Evolutionary conservation across 129 eudicot species (phyloP).

Genomic region (Gnaphalium uliginosum): DNA sequence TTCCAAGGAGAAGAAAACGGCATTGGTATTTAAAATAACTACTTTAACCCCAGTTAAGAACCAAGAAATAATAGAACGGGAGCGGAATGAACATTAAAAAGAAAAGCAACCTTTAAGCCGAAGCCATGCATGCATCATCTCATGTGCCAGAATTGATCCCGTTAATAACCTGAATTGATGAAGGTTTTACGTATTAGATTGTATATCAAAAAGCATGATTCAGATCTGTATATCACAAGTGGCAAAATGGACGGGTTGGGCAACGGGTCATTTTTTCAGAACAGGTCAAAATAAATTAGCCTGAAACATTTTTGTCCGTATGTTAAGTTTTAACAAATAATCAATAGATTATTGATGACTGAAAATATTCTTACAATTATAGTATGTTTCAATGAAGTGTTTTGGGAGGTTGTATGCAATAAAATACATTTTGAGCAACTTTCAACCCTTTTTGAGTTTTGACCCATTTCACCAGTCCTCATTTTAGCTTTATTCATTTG

Average conservation of each 20-base stretch:
- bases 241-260: neutral
- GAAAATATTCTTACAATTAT: neutral
- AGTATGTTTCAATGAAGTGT: neutral
- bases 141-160: conserved; percentile 96
- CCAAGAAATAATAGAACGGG: neutral
- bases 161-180: conserved; percentile 68
- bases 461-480: neutral
- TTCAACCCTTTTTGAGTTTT: neutral
- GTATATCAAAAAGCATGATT: conserved; percentile 4
- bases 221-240: neutral
- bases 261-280: neutral
- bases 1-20: neutral
- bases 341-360: neutral
- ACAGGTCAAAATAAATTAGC: neutral
- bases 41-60: conserved; percentile 7
- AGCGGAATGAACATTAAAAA: neutral
- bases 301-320: neutral
- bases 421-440: neutral
- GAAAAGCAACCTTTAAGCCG: conserved; percentile 69
- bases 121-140: conserved; percentile 99
- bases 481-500: neutral
- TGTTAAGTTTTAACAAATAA: neutral
- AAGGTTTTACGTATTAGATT: conserved; percentile 12
- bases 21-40: neutral
- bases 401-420: neutral